Conservation (phyloP, 768 basidiomycete genomes). For the Pholiota molesta region DNA sequence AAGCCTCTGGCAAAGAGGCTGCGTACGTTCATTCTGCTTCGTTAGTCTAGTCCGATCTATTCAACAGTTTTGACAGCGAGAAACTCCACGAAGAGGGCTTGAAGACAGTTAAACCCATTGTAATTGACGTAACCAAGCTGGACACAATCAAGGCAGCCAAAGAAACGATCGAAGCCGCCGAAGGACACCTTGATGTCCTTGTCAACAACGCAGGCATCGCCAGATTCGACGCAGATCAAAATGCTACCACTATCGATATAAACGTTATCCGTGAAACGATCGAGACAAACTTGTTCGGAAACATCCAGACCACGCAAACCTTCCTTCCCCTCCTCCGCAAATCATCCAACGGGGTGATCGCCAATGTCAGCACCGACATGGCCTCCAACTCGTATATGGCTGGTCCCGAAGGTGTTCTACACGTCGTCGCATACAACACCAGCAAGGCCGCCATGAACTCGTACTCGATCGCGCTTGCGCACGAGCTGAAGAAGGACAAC, state of each 20-base stretch:
- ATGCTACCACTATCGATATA: conserved; percentile 36
- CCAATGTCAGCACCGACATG: conserved; percentile 48
- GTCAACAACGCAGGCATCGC: conserved; percentile 48
- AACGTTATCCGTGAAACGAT: conserved; percentile 36
- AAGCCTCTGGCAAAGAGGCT: conserved; percentile 40
- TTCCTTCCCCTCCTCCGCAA: conserved; percentile 45
- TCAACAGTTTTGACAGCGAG: conserved; percentile 19
- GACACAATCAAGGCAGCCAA: conserved; percentile 37
- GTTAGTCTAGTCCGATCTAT: background rate
- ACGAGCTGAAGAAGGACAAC: conserved; percentile 53
- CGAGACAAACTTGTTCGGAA: conserved; percentile 47
- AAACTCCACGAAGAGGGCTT: conserved; percentile 35
- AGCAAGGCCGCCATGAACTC: conserved; percentile 72
- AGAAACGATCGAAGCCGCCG: conserved; percentile 36
- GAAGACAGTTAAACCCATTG: conserved; percentile 35
- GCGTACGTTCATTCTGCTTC: conserved; percentile 28
- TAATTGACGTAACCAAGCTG: conserved; percentile 42
- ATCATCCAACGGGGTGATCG: conserved; percentile 36
- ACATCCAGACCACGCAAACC: conserved; percentile 44
- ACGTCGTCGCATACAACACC: conserved; percentile 60
- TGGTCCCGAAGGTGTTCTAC: conserved; percentile 29
- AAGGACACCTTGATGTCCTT: conserved; percentile 46
- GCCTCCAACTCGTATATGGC: conserved; percentile 44
- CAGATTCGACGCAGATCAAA: conserved; percentile 29
- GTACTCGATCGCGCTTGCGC: conserved; percentile 62